Evolutionary conservation across 805 yeast species (phyloP).

Genomic region (Schizosaccharomyces octosporus): DNA sequence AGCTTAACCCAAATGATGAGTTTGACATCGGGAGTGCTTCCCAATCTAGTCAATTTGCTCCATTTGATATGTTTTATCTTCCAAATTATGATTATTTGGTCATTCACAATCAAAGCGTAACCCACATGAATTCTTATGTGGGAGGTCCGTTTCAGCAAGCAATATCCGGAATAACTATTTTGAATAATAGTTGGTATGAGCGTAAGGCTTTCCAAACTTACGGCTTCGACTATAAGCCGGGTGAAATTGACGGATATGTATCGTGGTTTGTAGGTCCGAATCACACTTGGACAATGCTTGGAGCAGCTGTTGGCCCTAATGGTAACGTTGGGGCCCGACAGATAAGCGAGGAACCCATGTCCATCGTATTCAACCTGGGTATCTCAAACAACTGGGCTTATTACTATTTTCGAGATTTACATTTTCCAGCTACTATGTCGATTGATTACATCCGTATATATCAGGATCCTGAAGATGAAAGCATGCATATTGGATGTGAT

Average conservation of each 20-base stretch:
- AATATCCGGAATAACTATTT: constrained; percentile 53
- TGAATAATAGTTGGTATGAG: constrained; percentile 68
- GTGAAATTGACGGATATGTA: constrained; percentile 29
- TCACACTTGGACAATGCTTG: constrained; percentile 50
- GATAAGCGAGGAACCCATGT: constrained; percentile 79
- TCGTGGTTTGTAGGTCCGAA: constrained; percentile 68
- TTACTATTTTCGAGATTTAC: constrained; percentile 26
- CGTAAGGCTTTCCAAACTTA: constrained; percentile 42
- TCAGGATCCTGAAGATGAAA: constrained; percentile 36
- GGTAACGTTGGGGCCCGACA: constrained; percentile 74
- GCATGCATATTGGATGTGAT: constrained; percentile 50
- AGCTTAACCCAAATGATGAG: constrained; percentile 17
- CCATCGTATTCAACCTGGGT: constrained; percentile 68
- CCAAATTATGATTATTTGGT: constrained; percentile 70
- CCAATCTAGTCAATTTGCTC: constrained; percentile 82
- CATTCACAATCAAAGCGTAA: constrained; percentile 39
- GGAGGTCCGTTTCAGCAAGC: constrained; percentile 95
- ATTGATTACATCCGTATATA: constrained; percentile 79
- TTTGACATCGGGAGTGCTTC: constrained; percentile 32
- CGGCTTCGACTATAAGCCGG: constrained; percentile 58
- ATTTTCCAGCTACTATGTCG: constrained; percentile 54
- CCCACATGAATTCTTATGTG: constrained; percentile 63
- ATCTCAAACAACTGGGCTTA: constrained; percentile 80
- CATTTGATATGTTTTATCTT: constrained; percentile 79
- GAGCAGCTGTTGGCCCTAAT: constrained; percentile 61